A percentile compares a stretch with the other conserved stretches of the same genome.
Conservation (phyloP, 345 rosid genomes). For the Stellera chamaejasme region DNA sequence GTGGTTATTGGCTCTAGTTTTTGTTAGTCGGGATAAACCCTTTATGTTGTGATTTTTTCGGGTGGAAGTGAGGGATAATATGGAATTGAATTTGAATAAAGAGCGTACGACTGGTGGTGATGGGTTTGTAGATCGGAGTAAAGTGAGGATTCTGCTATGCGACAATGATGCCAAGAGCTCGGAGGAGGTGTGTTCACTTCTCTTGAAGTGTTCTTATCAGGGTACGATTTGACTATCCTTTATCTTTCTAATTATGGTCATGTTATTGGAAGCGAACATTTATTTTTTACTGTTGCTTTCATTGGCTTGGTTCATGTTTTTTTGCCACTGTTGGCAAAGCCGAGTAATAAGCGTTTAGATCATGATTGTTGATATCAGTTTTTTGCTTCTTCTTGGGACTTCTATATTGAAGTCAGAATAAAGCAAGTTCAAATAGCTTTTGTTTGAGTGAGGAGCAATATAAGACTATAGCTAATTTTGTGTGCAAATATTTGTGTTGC, state of each 20-base stretch:
- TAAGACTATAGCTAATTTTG: no score
- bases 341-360: no score
- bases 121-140: conserved; percentile 90
- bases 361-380: no score
- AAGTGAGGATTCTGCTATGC: conserved; percentile 93
- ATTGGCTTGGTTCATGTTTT: no score
- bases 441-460: no score
- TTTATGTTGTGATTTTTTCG: conserved; percentile 12
- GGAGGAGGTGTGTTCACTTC: conserved; percentile 71
- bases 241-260: neutral
- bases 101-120: conserved; percentile 51
- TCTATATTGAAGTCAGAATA: no score
- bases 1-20: conserved; percentile 1
- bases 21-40: conserved; percentile 8
- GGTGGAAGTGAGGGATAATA: conserved; percentile 30
- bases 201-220: conserved; percentile 84
- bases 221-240: conserved; percentile 31
- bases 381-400: no score
- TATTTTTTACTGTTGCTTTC: no score
- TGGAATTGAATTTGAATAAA: conserved; percentile 50
- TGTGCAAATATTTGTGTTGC: no score
- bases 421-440: no score
- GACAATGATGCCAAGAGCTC: conserved; percentile 73
- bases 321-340: no score
- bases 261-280: no score